Percentiles rank a stretch among this genome's conserved stretches.
Conservation (phyloP, 1,284 basidiomycete genomes). For the Hypsizygus ulmarius region DNA sequence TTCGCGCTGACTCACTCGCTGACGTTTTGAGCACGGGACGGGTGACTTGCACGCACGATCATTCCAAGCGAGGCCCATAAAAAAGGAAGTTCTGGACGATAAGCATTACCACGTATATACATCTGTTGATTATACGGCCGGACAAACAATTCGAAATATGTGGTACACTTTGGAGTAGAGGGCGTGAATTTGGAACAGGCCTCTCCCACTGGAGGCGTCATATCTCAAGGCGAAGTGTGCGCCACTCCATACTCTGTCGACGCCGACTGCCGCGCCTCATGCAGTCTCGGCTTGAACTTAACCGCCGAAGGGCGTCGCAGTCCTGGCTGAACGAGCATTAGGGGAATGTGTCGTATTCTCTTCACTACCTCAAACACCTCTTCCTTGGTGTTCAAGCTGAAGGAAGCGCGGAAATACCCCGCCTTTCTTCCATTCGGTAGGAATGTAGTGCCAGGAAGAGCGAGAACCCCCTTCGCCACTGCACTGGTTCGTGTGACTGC, state of each 20-base stretch:
- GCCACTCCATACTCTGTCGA: neutral
- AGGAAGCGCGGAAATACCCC: constrained; percentile 77
- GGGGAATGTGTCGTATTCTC: constrained; percentile 59
- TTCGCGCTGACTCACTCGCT: too few relatives aligned
- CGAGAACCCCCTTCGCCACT: constrained; percentile 80
- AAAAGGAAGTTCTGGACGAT: too few relatives aligned
- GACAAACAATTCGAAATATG: too few relatives aligned
- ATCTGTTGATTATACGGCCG: too few relatives aligned
- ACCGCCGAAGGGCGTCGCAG: constrained; percentile 5
- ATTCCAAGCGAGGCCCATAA: too few relatives aligned
- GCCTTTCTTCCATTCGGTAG: constrained; percentile 67
- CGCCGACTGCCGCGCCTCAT: neutral
- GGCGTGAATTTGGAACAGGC: too few relatives aligned
- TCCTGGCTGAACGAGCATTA: constrained; percentile 34
- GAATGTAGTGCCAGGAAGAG: constrained; percentile 82
- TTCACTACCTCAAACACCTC: constrained; percentile 73
- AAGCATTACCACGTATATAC: too few relatives aligned
- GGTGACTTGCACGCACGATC: too few relatives aligned
- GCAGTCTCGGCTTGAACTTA: neutral
- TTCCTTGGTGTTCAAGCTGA: constrained; percentile 68
- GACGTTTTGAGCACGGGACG: too few relatives aligned
- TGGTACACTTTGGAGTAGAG: too few relatives aligned
- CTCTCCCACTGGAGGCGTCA: too few relatives aligned
- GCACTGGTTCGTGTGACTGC: constrained; percentile 79
- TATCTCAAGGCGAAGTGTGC: too few relatives aligned